Evolutionary conservation across 1,284 basidiomycete genomes (phyloP), one percentile per base, ranked within the genome.

Genomic region (Apiotrichum brassicae): DNA sequence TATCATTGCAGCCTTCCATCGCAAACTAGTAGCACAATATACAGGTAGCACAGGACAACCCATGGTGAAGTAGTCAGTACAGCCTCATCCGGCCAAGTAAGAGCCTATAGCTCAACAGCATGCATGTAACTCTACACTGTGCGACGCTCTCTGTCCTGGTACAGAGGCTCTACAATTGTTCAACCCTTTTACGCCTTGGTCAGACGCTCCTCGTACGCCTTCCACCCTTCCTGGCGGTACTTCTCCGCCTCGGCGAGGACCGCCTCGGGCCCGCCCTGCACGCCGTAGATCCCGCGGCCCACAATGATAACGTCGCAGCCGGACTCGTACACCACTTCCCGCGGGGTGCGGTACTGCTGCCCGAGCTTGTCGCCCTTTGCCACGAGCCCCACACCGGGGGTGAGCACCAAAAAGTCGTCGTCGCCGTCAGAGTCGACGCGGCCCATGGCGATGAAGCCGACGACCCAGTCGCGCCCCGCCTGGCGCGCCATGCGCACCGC

Each of bases 221-320:
- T 78, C 95, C 94, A 98, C 0, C 94, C 94, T 57, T 85, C 91
- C 49, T 76, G 73, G 66, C 81, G 81, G 71, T 98, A 98, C 64
- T 84, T 78, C 70, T 87, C 81, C 6, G 90, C 90, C 67, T 91
- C 86, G 37, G 75, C 76, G 58, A 77, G 76, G 35, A 86, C 82
- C 49, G 78, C 76, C 25, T 79, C 76, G 37, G 83, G 79, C 19
- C 80, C 76, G 8, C 81, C 77, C 36, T 79, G 75, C 26, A 69
- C 59, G 16, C 89, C 90, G 71, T 97, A 95, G 45, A 99, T 86
- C 0, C 94, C 95, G 50, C 95, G 78, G 14, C 95, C 95, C 33
- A 99, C 95, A 58, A 99, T 98, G 66, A 98, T 98, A 24, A 98
- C 81, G 75, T 99, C 95, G 70, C 89, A 91, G n/a, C 91, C 93